These are phyloP conservation scores for Podila epigama DNA, from an alignment of 192 early-diverging fungal genomes.

Conservation along the genomic window DNA sequence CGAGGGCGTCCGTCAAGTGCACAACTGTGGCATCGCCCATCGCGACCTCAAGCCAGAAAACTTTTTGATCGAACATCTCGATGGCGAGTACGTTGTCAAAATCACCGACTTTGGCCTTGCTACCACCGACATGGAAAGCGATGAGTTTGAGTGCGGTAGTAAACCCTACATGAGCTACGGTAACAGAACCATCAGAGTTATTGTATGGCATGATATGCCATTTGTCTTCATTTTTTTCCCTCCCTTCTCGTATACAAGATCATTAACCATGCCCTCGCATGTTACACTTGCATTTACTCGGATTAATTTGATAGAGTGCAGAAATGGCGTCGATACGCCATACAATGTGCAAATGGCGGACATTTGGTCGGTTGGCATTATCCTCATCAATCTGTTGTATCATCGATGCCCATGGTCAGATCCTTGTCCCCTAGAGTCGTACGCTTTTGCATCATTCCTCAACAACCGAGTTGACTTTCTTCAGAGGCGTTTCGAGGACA, in stretches of 20 bases:
- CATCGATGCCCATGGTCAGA: slow-evolving; percentile 78
- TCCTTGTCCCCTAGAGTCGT: slow-evolving; percentile 63
- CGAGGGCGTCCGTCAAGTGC: slow-evolving; percentile 79
- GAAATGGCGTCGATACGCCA: slow-evolving; percentile 42
- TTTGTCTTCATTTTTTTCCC: not conserved
- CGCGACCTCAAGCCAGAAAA: slow-evolving; percentile 90
- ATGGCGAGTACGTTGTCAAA: slow-evolving; percentile 64
- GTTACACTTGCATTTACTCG: not conserved
- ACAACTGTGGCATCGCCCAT: slow-evolving; percentile 81
- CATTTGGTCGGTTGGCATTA: slow-evolving; percentile 78
- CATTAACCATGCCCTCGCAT: not conserved
- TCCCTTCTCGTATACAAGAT: not conserved
- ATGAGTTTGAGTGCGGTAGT: slow-evolving; percentile 89
- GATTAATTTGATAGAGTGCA: slow-evolving; percentile 45
- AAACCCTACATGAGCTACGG: slow-evolving; percentile 64
- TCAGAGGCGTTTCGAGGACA: slow-evolving; percentile 58
- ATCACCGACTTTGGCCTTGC: slow-evolving; percentile 93
- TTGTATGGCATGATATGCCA: not conserved
- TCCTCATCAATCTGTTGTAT: slow-evolving; percentile 75
- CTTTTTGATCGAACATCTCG: slow-evolving; percentile 59
- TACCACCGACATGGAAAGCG: slow-evolving; percentile 80
- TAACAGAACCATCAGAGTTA: not conserved
- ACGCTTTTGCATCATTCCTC: slow-evolving; percentile 67
- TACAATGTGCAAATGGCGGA: slow-evolving; percentile 72
- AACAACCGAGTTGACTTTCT: slow-evolving; percentile 68